A percentile compares a stretch with the other conserved stretches of the same genome.
phyloP scores from a whole-genome alignment of 306 rosid genomes.

The Benincasa hispida region DNA sequence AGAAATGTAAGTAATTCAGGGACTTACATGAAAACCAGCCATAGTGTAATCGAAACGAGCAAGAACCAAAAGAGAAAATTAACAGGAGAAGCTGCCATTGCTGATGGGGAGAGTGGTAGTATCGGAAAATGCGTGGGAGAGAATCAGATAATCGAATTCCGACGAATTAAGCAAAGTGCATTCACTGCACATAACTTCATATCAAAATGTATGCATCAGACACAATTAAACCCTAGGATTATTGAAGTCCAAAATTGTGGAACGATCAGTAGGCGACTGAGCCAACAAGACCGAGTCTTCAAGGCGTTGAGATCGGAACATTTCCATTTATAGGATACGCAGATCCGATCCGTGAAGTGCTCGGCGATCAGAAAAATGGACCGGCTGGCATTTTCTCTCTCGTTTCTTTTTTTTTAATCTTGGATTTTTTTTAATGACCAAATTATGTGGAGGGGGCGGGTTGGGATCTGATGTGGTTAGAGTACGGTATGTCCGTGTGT shows the following conservation, averaged over 20 bases:
- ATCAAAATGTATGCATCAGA: background rate
- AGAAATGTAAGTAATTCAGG: background rate
- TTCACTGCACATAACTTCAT: constrained; percentile 29
- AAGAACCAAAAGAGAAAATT: constrained; percentile 71
- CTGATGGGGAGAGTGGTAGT: background rate
- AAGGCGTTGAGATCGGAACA: constrained; percentile 45
- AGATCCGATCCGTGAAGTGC: constrained; percentile 75
- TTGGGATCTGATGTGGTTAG: constrained; percentile 9
- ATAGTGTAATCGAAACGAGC: constrained; percentile 57
- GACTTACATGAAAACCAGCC: constrained; percentile 80
- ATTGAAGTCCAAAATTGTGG: background rate
- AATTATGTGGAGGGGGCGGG: constrained; percentile 2
- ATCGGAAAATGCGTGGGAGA: constrained; percentile 17
- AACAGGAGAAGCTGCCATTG: constrained; percentile 87
- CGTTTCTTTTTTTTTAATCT: background rate
- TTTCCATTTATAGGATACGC: constrained; percentile 11
- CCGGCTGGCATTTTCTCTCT: background rate
- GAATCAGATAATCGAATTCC: constrained; percentile 34
- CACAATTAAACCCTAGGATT: constrained; percentile 34
- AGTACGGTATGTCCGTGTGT: constrained; percentile 7
- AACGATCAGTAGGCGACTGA: background rate
- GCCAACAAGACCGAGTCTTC: constrained; percentile 18
- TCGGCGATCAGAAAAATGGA: constrained; percentile 23
- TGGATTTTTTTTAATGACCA: background rate
- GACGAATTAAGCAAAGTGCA: constrained; percentile 21